These are phyloP conservation scores for Penicillium fimorum DNA, from an alignment of 495 filamentous ascomycete species.

Conservation along the genomic window DNA sequence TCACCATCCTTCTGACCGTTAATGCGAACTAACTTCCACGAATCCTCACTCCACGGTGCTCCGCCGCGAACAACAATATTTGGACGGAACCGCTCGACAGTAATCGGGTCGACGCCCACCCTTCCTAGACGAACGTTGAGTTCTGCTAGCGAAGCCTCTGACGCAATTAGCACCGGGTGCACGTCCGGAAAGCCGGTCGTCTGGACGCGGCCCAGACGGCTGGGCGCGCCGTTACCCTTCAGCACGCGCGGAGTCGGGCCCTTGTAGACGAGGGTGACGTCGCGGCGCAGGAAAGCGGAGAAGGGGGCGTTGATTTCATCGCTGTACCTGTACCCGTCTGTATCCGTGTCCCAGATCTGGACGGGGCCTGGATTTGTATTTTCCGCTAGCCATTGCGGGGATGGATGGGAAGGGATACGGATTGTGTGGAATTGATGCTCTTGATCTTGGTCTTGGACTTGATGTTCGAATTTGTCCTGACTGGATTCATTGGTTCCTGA, in stretches of 20 bases:
- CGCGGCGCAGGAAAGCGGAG: slow-evolving; percentile 32
- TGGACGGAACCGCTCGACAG: slow-evolving; percentile 68
- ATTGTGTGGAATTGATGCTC: slow-evolving; percentile 15
- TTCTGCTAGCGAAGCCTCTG: slow-evolving; percentile 48
- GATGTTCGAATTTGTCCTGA: not conserved
- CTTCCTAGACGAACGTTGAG: slow-evolving; percentile 31
- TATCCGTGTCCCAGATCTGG: slow-evolving; percentile 42
- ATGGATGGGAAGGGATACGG: slow-evolving; percentile 34
- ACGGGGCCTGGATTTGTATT: slow-evolving; percentile 35
- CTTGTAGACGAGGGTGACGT: slow-evolving; percentile 42
- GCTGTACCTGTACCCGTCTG: slow-evolving; percentile 42
- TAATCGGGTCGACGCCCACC: slow-evolving; percentile 32
- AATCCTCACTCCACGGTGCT: slow-evolving; percentile 69
- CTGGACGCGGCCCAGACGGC: slow-evolving; percentile 39
- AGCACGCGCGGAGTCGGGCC: slow-evolving; percentile 43
- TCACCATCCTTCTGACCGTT: not conserved
- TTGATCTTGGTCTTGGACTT: not conserved
- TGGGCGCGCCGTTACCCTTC: slow-evolving; percentile 39
- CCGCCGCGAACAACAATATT: slow-evolving; percentile 75
- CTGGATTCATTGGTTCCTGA: not conserved
- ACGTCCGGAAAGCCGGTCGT: slow-evolving; percentile 42
- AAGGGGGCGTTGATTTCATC: slow-evolving; percentile 34
- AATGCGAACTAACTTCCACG: slow-evolving; percentile 74
- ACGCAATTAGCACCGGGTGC: slow-evolving; percentile 50
- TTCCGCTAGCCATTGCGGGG: slow-evolving; percentile 29